Evolutionary conservation across 768 basidiomycete genomes (phyloP).

Genomic region (Boletus edulis): DNA sequence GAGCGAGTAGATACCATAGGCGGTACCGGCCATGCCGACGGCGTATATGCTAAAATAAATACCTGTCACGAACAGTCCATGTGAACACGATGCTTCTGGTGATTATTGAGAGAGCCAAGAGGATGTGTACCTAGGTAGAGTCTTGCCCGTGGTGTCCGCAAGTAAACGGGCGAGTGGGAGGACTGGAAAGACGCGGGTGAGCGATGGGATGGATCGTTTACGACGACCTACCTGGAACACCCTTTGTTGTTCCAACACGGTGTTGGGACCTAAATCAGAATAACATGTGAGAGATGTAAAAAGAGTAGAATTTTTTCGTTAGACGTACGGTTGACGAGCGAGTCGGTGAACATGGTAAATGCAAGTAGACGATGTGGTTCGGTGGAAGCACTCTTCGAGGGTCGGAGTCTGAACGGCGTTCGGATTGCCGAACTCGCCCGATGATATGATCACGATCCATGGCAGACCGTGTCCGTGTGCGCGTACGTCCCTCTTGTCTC

Average conservation of each 20-base stretch:
- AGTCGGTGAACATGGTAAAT: constrained; percentile 48
- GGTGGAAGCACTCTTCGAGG: neutral
- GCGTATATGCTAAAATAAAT: constrained; percentile 53
- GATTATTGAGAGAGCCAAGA: no score
- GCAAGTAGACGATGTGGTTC: neutral
- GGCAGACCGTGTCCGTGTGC: constrained; percentile 74
- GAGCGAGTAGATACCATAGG: constrained; percentile 49
- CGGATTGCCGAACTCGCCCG: constrained; percentile 38
- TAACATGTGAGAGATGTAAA: neutral
- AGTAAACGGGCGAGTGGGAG: constrained; percentile 52
- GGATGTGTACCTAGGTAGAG: constrained; percentile 58
- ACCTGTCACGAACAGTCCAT: constrained; percentile 37
- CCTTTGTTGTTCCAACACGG: constrained; percentile 63
- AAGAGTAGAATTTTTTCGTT: no score
- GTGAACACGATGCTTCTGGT: neutral
- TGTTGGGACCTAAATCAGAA: constrained; percentile 51
- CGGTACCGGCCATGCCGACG: constrained; percentile 52
- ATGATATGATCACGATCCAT: constrained; percentile 28
- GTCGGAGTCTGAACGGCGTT: constrained; percentile 36
- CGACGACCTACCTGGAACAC: constrained; percentile 52
- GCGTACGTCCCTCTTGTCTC: constrained; percentile 47
- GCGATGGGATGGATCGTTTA: neutral
- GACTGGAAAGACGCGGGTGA: constrained; percentile 18
- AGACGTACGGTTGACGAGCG: constrained; percentile 63
- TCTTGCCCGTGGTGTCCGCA: constrained; percentile 57